Base-by-base conservation (phyloP, 768 basidiomycete species). In the Suillus variegatus region DNA sequence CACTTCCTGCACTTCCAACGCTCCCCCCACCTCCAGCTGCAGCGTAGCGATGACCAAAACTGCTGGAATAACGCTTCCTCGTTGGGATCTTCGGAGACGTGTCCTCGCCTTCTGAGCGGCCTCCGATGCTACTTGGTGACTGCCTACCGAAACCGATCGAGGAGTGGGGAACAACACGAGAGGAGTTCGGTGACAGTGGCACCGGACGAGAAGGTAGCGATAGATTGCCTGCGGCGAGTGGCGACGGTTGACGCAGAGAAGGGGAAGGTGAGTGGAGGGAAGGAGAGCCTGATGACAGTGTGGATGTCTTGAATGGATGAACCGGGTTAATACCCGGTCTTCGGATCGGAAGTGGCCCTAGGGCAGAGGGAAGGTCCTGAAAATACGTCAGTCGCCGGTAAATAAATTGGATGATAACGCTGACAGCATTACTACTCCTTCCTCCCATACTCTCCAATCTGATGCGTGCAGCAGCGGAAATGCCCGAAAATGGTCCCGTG, bases 51-150 rank as follows among this genome's bases (percentile, higher is more conserved):
- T 93, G 87, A 12, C 89, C 87, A 72, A 94, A 94, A 66, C 87
- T 90, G 68, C 89, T 91, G 54, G 89, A 90, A 77, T 92, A 94
- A 8, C 90, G 80, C 74, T 89, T 90, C 46, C 87, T 79, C 36
- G 68, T 12, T 60, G 73, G 73, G 1, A 71, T 32, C 68, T 57
- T 65, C 67, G 66, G 67, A 43, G 71, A 67, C 52, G 68, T 69
- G 28, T 78, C 79, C n/a, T 73, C 78, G 13, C 75, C 79, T 65
- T 79, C 77, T 18, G 71, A 74, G n/a, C 80, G 72, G 61, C 80
- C 81, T 9, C 82, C 77, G 18, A 84, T 69, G 66, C 78, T 81
- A n/a, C 76, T 78, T 25, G 81, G 78, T 46, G 80, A 76, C 14
- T 80, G 79, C 46, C 69, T 65, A 68, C 72, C 75, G 16, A 71